phyloP scores from a whole-genome alignment of 2,329 filamentous ascomycete genomes.

The Colletotrichum coccodes region DNA sequence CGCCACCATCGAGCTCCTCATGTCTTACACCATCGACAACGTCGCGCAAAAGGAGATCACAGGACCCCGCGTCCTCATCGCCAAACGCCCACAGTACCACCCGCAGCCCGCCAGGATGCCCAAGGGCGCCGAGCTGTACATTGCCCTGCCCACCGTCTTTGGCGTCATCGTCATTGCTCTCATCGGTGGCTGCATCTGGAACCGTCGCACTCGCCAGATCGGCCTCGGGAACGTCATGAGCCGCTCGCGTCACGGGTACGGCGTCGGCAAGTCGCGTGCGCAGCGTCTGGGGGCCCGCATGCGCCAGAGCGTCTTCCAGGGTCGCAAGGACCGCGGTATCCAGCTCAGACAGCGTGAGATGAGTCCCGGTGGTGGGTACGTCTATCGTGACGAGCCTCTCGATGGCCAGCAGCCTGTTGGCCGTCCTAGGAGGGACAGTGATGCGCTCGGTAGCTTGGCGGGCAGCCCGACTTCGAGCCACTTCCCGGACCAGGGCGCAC shows the following conservation, averaged over 20 bases:
- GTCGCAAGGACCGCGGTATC: conserved; percentile 50
- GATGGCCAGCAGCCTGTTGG: conserved; percentile 25
- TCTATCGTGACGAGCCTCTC: conserved; percentile 49
- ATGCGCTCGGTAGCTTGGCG: conserved; percentile 59
- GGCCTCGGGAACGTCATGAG: conserved; percentile 63
- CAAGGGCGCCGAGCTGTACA: conserved; percentile 55
- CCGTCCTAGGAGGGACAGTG: conserved; percentile 53
- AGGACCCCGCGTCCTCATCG: conserved; percentile 55
- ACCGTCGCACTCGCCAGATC: conserved; percentile 61
- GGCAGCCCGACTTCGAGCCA: conserved; percentile 56
- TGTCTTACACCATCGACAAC: conserved; percentile 45
- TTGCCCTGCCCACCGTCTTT: conserved; percentile 63
- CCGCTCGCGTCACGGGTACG: conserved; percentile 56
- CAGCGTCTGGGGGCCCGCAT: conserved; percentile 43
- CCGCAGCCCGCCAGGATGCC: conserved; percentile 45
- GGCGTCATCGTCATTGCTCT: conserved; percentile 58
- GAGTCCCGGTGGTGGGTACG: conserved; percentile 34
- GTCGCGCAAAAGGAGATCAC: conserved; percentile 45
- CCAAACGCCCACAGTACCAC: conserved; percentile 45
- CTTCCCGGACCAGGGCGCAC: conserved; percentile 50
- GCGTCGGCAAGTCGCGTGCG: conserved; percentile 49
- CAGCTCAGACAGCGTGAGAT: conserved; percentile 45
- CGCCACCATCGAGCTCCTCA: conserved; percentile 39
- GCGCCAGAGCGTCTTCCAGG: conserved; percentile 41
- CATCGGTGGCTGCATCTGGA: conserved; percentile 65